Evolutionary conservation across 2,329 filamentous ascomycete genomes (phyloP).

Genomic region (Lachnellula occidentalis): DNA sequence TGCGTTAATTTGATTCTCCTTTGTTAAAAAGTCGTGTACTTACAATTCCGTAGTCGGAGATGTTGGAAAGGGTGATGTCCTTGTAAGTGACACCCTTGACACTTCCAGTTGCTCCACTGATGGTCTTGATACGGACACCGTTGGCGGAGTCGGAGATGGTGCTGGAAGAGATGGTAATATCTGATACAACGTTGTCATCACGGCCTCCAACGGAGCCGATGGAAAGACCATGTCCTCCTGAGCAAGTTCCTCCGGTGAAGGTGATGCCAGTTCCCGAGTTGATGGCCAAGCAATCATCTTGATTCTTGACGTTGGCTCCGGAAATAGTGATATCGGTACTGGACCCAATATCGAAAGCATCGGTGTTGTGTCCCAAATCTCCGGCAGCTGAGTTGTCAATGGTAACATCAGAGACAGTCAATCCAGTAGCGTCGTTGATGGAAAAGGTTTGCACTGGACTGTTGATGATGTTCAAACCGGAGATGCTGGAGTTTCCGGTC

Average conservation of each 20-base stretch:
- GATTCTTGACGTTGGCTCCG: slow-evolving; percentile 47
- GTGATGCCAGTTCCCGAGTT: slow-evolving; percentile 42
- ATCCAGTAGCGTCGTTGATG: slow-evolving; percentile 37
- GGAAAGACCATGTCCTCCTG: slow-evolving; percentile 39
- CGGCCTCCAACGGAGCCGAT: slow-evolving; percentile 52
- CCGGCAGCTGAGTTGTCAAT: slow-evolving; percentile 51
- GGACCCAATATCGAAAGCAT: slow-evolving; percentile 45
- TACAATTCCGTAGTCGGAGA: slow-evolving; percentile 39
- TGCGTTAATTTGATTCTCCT: slow-evolving; percentile 32
- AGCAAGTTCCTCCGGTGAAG: slow-evolving; percentile 17
- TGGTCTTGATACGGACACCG: slow-evolving; percentile 51
- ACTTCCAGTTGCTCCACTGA: slow-evolving; percentile 43
- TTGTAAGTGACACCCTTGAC: slow-evolving; percentile 48
- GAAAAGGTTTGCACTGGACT: slow-evolving; percentile 49
- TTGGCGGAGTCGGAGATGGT: slow-evolving; percentile 12
- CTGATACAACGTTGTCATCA: slow-evolving; percentile 11
- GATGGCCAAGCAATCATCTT: slow-evolving; percentile 53
- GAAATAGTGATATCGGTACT: slow-evolving; percentile 43
- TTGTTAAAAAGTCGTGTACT: background rate
- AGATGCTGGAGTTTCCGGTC: slow-evolving; percentile 43
- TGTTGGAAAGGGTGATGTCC: slow-evolving; percentile 43
- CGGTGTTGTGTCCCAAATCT: slow-evolving; percentile 44
- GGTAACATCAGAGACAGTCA: slow-evolving; percentile 44
- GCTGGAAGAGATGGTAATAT: slow-evolving; percentile 1
- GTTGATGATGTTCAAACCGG: slow-evolving; percentile 46